Evolutionary conservation across 345 rosid genomes (phyloP), one percentile per base, ranked within the genome.

Genomic region (Hevea brasiliensis): DNA sequence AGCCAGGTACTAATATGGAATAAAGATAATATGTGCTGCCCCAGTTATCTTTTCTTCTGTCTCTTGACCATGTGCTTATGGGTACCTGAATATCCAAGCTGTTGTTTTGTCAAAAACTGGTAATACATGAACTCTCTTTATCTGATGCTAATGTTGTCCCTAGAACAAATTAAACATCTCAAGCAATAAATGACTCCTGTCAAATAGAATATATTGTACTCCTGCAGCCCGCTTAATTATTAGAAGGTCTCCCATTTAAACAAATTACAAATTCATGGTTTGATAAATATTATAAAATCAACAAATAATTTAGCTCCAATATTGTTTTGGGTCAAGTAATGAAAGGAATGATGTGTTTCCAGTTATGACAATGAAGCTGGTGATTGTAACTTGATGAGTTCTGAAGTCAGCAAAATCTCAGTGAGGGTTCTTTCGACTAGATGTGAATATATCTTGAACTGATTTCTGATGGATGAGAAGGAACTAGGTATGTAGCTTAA

Each of bases 391-490:
- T 67, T 79, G 67, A 81, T 80, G 63, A 89, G 94, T 84, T 77
- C 81, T 48, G 86, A 95, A 82, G 90, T 92, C 76, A 87, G 96
- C 83, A 95, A 79, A 82, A 85, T 91, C 75, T 78, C 97, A 45
- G 79, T 89, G 81, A 70, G 45, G 74, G 76, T 85, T 72, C 89
- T 95, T 40, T 67, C 91, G 71, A 60, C 79, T 57, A 88, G 98
- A 91, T 92, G 99, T 65, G 92, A 84, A 76, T 81, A 80, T 83
- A 89, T 89, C 82, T 78, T 95, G 71, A 84, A 80, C 77, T 88
- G 85, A 85, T 91, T 88, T 82, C 83, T 92, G 68, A 61, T 74
- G 8, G 98, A 92, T 71, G 96, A 91, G n/a, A n/a, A n/a, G 70
- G 85, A 85, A 32, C 69, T 95, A 60, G 98, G 98, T 89, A 82